Evolutionary conservation across 1,139 yeast genomes (phyloP), one percentile per base, ranked within the genome.

Genomic region (Yamadazyma kanchanaburiensis): DNA sequence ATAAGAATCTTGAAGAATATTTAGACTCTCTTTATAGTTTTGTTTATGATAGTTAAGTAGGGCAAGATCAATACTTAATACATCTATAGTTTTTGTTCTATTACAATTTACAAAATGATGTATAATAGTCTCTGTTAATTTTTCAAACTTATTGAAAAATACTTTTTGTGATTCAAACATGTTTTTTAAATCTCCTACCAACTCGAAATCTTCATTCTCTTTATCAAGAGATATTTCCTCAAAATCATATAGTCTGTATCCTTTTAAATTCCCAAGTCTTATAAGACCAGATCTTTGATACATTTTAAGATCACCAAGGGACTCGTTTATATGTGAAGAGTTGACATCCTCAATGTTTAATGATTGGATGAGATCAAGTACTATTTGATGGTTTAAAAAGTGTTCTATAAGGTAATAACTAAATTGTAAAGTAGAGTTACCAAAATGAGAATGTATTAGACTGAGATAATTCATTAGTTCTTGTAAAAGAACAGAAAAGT

Each of bases 31-130:
- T 23, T 67, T 65, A 42, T 77, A 82, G 27, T 82, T 70, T 1
- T 70, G 60, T 27, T 64, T 59, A 39, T 77, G 78, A 48, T 74
- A 83, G 28, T 81, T 77, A 14, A 87, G 55, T 11, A 84, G 51
- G 0, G 95, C 96, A 31, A 87, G 65, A 42, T 91, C 96, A n/a
- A 86, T 75, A 4, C 91, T 79, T 16, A 91, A 60, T 6, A 82
- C 66, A 46, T 84, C 91, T 7, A 84, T 77, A 0, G 88, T 70
- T 40, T 89, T 70, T 8, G 77, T 70, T 38, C 82, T 58, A 11
- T 60, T 64, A 21, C 79, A 67, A 10, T 49, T 45, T 5, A 69
- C 63, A 45, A 73, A 76, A 34, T 73, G 71, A 19, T 59, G 56
- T 19, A 74, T 65, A 1, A 74, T 50, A 17, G 30, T 50, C 23